Evolutionary conservation across 2,329 filamentous ascomycete genomes (phyloP), one percentile per base, ranked within the genome.

Genomic region (Neobulgaria alba): DNA sequence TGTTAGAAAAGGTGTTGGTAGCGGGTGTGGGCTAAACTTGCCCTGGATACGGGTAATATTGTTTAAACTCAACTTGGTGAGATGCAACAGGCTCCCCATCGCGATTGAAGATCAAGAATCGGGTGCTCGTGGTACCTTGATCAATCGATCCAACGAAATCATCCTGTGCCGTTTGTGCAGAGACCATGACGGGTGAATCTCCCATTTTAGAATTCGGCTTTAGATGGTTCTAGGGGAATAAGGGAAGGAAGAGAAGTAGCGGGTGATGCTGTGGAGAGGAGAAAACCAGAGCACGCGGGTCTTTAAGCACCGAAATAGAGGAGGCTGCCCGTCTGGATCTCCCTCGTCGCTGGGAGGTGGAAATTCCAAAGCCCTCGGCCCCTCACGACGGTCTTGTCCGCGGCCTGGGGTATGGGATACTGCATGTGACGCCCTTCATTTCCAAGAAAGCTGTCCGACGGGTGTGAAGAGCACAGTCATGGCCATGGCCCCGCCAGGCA

Each of bases 81-180:
- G 77, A 73, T 34, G 81, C 79, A 41, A 86, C 71, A 15, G 82
- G 80, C 47, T 81, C 73, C 36, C 83, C 83, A 23, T 68, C 67
- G 48, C 73, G 71, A 62, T 87, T 79, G 63, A 88, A 88, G 57
- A 88, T 85, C 54, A 88, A 71, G 59, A 88, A 88, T 10, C 84
- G 72, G 17, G 84, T 80, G 59, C 79, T 85, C 40, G 83, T 88
- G 23, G 83, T 89, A 49, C 84, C 83, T 60, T 87, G 82, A 57
- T 89, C 83, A 57, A 89, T 87, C 42, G 82, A 80, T 49, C 83
- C 84, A 46, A 88, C 77, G 55, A 26, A 26, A 12, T 7, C 23
- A 26, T 26, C 23, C 12, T 83, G 87, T 9, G 43, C 43, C 31
- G 36, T 37, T 19, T 41, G 37, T n/a, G 31, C 17, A 36, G 33